These are phyloP conservation scores for Pterocarpus santalinus DNA, from an alignment of 306 rosid genomes.

Conservation along the genomic window DNA sequence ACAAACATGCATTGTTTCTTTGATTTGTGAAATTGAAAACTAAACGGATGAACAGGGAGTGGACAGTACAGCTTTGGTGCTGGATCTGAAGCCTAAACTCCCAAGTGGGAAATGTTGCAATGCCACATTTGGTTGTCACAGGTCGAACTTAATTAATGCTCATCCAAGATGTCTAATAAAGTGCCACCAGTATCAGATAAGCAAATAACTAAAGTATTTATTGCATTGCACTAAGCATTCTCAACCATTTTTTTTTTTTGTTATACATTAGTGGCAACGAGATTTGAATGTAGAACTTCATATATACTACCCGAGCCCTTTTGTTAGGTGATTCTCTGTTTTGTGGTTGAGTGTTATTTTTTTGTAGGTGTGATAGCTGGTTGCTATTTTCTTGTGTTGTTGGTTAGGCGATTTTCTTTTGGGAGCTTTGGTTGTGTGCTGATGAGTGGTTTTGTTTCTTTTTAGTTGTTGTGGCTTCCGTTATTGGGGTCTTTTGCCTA, in stretches of 20 bases:
- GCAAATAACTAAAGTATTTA: constrained; percentile 25
- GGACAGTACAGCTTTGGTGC: constrained; percentile 13
- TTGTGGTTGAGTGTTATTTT: no score
- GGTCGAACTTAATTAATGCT: constrained; percentile 35
- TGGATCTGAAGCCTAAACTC: background rate
- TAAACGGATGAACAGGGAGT: background rate
- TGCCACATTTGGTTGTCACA: constrained; percentile 13
- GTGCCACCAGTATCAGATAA: constrained; percentile 40
- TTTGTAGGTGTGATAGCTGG: no score
- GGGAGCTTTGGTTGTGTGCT: no score
- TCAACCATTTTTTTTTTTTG: background rate
- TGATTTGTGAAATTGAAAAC: constrained; percentile 11
- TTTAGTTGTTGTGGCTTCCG: no score
- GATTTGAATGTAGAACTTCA: no score
- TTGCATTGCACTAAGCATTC: constrained; percentile 18
- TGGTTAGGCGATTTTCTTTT: no score
- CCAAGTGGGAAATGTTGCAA: constrained; percentile 13
- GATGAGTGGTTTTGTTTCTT: no score
- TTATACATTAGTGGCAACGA: no score
- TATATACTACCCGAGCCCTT: no score
- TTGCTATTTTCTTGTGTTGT: no score
- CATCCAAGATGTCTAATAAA: constrained; percentile 33
- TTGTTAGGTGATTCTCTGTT: no score
- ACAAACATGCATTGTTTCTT: constrained; percentile 2
- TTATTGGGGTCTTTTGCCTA: no score